Evolutionary conservation across 1,284 basidiomycete genomes (phyloP).

Genomic region (Leccinum subspadiceum): DNA sequence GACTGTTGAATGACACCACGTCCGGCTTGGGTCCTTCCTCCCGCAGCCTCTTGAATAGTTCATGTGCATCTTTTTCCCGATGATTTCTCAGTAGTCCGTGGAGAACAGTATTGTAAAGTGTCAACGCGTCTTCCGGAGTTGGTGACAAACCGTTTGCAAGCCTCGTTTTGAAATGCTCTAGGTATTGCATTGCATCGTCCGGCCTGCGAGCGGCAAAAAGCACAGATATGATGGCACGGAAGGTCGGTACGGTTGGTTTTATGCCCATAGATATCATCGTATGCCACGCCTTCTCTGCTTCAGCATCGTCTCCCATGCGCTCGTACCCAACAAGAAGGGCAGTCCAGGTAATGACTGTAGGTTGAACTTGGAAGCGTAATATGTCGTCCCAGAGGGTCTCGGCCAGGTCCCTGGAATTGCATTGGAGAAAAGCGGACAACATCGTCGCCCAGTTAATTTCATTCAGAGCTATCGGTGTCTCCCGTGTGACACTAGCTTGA

Average conservation of each 20-base stretch:
- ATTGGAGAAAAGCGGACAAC: conserved; percentile 56
- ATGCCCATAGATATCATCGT: conserved; percentile 53
- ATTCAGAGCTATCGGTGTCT: conserved; percentile 49
- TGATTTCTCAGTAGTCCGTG: conserved; percentile 53
- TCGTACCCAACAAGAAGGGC: conserved; percentile 62
- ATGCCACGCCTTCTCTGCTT: conserved; percentile 56
- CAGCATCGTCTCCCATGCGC: conserved; percentile 42
- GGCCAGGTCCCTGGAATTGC: conserved; percentile 53
- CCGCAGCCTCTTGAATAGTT: conserved; percentile 49
- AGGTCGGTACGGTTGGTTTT: conserved; percentile 53
- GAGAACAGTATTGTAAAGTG: conserved; percentile 65
- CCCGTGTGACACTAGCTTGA: conserved; percentile 32
- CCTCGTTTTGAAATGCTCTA: conserved; percentile 37
- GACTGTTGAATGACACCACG: conserved; percentile 74
- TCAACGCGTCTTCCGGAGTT: conserved; percentile 29
- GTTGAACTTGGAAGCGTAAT: conserved; percentile 43
- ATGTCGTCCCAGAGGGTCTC: conserved; percentile 65
- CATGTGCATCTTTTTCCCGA: conserved; percentile 43
- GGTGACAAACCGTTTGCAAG: conserved; percentile 20
- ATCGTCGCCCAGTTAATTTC: conserved; percentile 61
- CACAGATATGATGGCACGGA: conserved; percentile 59
- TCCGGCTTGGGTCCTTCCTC: conserved; percentile 60
- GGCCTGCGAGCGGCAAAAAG: conserved; percentile 48
- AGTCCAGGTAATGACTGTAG: conserved; percentile 58
- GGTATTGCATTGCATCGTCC: conserved; percentile 48